Base-by-base conservation (phyloP, 208 protist species). In the Acanthamoeba sp. region DNA sequence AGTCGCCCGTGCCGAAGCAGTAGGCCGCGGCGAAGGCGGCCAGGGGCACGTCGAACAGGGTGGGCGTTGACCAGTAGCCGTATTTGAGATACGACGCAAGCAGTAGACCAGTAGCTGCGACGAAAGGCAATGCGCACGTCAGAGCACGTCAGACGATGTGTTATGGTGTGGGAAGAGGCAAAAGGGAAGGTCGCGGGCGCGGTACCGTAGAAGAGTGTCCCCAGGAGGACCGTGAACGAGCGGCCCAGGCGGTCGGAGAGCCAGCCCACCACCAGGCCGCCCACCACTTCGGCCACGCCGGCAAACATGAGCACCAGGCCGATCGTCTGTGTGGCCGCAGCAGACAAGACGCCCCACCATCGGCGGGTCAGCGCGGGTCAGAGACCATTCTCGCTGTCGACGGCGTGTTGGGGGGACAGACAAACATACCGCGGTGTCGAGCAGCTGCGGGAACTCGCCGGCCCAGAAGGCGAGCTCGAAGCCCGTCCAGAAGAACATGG, bases 381-480 rank as follows among this genome's bases (percentile, higher is more conserved):
- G n/a, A n/a, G n/a, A n/a, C n/a, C n/a, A n/a, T n/a, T n/a, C n/a
- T n/a, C n/a, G n/a, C n/a, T n/a, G n/a, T n/a, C n/a, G n/a, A n/a
- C n/a, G n/a, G n/a, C n/a, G n/a, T n/a, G n/a, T n/a, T n/a, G n/a
- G n/a, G n/a, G n/a, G n/a, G n/a, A n/a, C n/a, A n/a, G n/a, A n/a
- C n/a, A n/a, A n/a, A n/a, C n/a, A n/a, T 80, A 94, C 66, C 34
- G n/a, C 48, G 6, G 76, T 2, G 62, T 91, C 78, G 34, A 91
- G 64, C 16, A 94, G 34, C 40, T 91, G 93, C 10, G 93, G 73
- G 34, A 94, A 94, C 42, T 94, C 93, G 57, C 93, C 93, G 12
- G 66, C 82, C 78, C 93, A 91, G 50, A 94, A 94, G 36, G 93
- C 52, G 1, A 94, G 57, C 45, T 94, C 93, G 36, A 94, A 69